Evolutionary conservation across 2,329 filamentous ascomycete species (phyloP).

Genomic region (Didymella sp.): DNA sequence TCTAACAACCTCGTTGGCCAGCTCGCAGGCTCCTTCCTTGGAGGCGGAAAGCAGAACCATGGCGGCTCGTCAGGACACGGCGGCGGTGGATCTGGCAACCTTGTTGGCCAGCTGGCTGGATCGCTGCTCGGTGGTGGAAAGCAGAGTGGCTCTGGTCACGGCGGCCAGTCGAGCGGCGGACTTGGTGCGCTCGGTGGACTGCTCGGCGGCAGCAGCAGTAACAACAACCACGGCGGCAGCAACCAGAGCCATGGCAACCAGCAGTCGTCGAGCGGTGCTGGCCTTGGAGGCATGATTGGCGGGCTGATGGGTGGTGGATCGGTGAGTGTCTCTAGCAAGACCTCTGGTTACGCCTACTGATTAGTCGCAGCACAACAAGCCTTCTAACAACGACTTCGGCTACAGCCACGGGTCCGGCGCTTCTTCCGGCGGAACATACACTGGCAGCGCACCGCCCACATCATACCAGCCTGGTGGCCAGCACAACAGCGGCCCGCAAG

Average conservation of each 20-base stretch:
- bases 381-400: slow-evolving; percentile 57
- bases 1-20: slow-evolving; percentile 58
- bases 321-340: slow-evolving; percentile 31
- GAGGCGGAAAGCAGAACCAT: slow-evolving; percentile 45
- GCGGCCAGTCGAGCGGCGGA: slow-evolving; percentile 19
- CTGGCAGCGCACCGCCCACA: slow-evolving; percentile 67
- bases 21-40: slow-evolving; percentile 60
- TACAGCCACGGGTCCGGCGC: slow-evolving; percentile 65
- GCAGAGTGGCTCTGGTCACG: slow-evolving; percentile 46
- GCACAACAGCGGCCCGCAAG: slow-evolving; percentile 31
- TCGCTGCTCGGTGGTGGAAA: slow-evolving; percentile 50
- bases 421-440: slow-evolving; percentile 61
- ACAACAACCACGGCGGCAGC: slow-evolving; percentile 2
- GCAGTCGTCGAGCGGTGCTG: slow-evolving; percentile 14
- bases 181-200: slow-evolving; percentile 35
- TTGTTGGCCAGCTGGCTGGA: slow-evolving; percentile 64
- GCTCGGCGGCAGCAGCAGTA: slow-evolving; percentile 5
- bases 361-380: slow-evolving; percentile 42
- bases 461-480: slow-evolving; percentile 60
- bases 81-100: slow-evolving; percentile 47
- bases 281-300: slow-evolving; percentile 42
- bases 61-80: slow-evolving; percentile 39
- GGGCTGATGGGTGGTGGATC: slow-evolving; percentile 48
- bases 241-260: slow-evolving; percentile 15
- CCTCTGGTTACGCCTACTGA: slow-evolving; percentile 6